Evolutionary conservation across 2,329 filamentous ascomycete genomes (phyloP).

Genomic region (Chaetomiaceae sp.): DNA sequence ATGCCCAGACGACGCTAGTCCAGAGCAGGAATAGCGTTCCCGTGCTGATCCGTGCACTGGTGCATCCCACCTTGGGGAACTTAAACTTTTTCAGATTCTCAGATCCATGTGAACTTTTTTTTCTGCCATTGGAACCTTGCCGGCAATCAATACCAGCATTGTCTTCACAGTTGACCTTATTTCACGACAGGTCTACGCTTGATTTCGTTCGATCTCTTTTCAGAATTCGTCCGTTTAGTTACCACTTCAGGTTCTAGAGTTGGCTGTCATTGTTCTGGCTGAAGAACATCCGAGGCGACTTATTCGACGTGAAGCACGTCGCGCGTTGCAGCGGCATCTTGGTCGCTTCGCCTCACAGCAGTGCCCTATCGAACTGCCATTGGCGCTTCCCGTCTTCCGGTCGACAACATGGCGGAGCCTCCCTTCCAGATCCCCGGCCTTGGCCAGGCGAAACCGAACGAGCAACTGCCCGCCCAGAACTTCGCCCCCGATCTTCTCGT

Average conservation of each 20-base stretch:
- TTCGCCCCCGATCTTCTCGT: slow-evolving; percentile 24
- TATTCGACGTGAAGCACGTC: background rate
- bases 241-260: too few relatives aligned
- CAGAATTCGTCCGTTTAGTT: too few relatives aligned
- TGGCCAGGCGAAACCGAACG: slow-evolving; percentile 27
- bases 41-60: background rate
- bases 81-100: slow-evolving; percentile 17
- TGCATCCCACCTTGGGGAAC: slow-evolving; percentile 1
- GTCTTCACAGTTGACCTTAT: background rate
- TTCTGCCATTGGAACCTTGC: background rate
- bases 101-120: too few relatives aligned
- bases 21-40: slow-evolving; percentile 11
- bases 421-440: slow-evolving; percentile 31
- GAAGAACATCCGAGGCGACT: too few relatives aligned
- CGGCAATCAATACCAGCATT: background rate
- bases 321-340: background rate
- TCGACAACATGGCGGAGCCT: slow-evolving; percentile 19
- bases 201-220: background rate
- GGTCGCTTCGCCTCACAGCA: background rate
- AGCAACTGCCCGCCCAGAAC: slow-evolving; percentile 22
- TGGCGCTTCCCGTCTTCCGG: background rate
- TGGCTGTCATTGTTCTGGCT: too few relatives aligned
- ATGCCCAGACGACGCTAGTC: background rate
- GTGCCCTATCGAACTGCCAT: background rate
- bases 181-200: background rate